A percentile compares a stretch with the other conserved stretches of the same genome.
Evolutionary conservation across 2,329 filamentous ascomycete species (phyloP).

Genomic region (Fusarium sp.): DNA sequence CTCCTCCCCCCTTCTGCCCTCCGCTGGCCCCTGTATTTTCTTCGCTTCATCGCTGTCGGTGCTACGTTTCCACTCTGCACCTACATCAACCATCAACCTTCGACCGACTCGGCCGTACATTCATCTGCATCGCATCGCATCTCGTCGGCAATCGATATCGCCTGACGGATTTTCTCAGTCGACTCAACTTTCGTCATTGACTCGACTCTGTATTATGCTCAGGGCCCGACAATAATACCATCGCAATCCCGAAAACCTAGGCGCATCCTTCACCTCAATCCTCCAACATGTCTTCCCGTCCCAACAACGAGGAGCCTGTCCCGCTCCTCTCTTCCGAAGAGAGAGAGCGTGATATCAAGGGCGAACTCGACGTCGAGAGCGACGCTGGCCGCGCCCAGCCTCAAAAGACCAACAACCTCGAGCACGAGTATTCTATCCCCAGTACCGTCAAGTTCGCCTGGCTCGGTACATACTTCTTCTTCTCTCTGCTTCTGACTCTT

Average conservation of each 20-base stretch:
- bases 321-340: slow-evolving; percentile 49
- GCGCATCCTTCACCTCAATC: slow-evolving; percentile 19
- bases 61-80: slow-evolving; percentile 37
- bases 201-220: slow-evolving; percentile 22
- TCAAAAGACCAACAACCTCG: slow-evolving; percentile 51
- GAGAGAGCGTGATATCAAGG: slow-evolving; percentile 47
- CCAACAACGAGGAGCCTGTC: slow-evolving; percentile 48
- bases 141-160: slow-evolving; percentile 26
- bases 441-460: slow-evolving; percentile 61
- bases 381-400: slow-evolving; percentile 45
- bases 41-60: slow-evolving; percentile 36
- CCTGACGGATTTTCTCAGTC: slow-evolving; percentile 17
- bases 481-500: slow-evolving; percentile 61
- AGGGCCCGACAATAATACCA: slow-evolving; percentile 17
- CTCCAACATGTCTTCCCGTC: slow-evolving; percentile 49
- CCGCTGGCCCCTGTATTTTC: slow-evolving; percentile 39
- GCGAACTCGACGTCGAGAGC: slow-evolving; percentile 50
- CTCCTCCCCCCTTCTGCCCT: slow-evolving; percentile 29
- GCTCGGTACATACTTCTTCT: slow-evolving; percentile 64
- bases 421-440: slow-evolving; percentile 59
- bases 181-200: slow-evolving; percentile 10
- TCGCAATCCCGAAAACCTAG: slow-evolving; percentile 21
- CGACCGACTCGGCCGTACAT: slow-evolving; percentile 20
- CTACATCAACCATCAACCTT: slow-evolving; percentile 26
- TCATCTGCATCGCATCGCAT: slow-evolving; percentile 17